phyloP scores from a whole-genome alignment of 129 eudicot genomes.

The Lonicera japonica region DNA sequence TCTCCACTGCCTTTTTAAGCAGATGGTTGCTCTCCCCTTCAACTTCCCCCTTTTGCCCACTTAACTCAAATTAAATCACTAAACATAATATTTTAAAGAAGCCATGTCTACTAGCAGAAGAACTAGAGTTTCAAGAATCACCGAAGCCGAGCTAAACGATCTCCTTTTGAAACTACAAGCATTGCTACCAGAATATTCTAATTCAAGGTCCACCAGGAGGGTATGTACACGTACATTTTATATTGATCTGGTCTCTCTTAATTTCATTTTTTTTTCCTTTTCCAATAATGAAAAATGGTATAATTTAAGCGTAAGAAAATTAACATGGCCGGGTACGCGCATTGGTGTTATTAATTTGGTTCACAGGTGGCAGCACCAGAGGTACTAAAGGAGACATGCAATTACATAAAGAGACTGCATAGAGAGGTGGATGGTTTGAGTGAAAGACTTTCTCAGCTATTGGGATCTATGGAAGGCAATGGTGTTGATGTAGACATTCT shows the following conservation, averaged over 20 bases:
- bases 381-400: constrained; percentile 49
- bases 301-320: constrained; percentile 4
- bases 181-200: constrained; percentile 37
- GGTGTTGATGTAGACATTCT: constrained; percentile 36
- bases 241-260: neutral
- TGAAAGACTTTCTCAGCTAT: constrained; percentile 34
- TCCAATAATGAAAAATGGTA: constrained; percentile 1
- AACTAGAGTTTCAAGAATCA: constrained; percentile 20
- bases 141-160: constrained; percentile 41
- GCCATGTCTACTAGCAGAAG: constrained; percentile 48
- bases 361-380: constrained; percentile 38
- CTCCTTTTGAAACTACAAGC: constrained; percentile 48
- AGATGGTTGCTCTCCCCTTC: constrained; percentile 6
- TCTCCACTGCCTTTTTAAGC: constrained; percentile 36
- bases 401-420: constrained; percentile 53
- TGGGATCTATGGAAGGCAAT: constrained; percentile 34
- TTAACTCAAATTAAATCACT: too few species aligned
- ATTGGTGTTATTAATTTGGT: too few species aligned
- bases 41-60: constrained; percentile 1
- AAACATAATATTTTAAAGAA: too few species aligned
- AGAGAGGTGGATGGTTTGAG: constrained; percentile 45
- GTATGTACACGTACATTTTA: constrained; percentile 15
- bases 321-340: too few species aligned
- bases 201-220: constrained; percentile 40
- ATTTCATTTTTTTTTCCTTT: neutral